Base-by-base conservation (phyloP, 1,284 basidiomycete genomes). In the Neolentinus lepideus region DNA sequence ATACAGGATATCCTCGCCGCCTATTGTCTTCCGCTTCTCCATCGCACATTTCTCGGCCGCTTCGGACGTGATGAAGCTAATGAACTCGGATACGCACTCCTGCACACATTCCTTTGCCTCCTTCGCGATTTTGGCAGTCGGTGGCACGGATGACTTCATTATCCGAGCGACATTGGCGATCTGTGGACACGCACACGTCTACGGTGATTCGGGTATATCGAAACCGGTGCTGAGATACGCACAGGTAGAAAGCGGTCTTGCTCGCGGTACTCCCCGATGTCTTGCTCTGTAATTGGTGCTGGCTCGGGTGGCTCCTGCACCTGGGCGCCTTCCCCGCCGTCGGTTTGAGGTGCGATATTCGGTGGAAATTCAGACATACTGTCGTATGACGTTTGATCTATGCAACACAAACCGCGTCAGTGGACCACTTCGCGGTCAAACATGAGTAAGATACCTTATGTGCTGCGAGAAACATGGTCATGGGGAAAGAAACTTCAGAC, bases 91-190 rank as follows among this genome's bases (percentile, higher is more conserved):
- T 52, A 96, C 92, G 71, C 93, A 96, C 71, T 96, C 93, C 71
- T 97, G 94, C 50, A 97, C 92, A 70, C 90, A 94, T 71, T 97
- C 94, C 69, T 98, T 98, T 24, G 94, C 92, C 71, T 97, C 94
- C 69, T 96, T 96, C 2, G 93, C 92, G 63, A 98, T 95, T 73
- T 98, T 98, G 21, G 94, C 92, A n/a, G 90, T 91, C 1, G 85
- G 77, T 0, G 94, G 94, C 1, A 98, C 84, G 1, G 90, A 79
- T 33, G 84, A 76, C 68, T 97, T 97, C 94, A 98, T 98, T 64
- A 98, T 94, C 2, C 94, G 81, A 16, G 92, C 87, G 12, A 98
- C 94, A 68, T 98, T 98, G 53, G 94, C 94, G 60, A 98, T 97
- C 92, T 94, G 25, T 21, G 19, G 25, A 12, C 26, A 45, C 31